These are phyloP conservation scores for Boletus subparvulus DNA, from an alignment of 768 basidiomycete species.

Conservation along the genomic window DNA sequence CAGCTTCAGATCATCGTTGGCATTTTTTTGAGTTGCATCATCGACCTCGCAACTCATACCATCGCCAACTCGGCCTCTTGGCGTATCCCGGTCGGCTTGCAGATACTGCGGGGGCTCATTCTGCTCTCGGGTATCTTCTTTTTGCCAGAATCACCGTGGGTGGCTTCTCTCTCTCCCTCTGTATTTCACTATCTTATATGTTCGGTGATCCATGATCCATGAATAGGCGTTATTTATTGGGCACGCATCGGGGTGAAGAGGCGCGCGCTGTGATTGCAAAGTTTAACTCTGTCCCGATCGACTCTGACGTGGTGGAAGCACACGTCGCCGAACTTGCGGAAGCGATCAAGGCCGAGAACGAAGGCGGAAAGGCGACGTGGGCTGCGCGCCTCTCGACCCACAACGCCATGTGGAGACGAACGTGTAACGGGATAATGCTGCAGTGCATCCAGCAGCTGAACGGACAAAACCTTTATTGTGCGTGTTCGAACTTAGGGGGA, in stretches of 20 bases:
- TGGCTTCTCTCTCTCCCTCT: background rate
- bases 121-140: constrained; percentile 15
- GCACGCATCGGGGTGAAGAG: background rate
- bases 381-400: constrained; percentile 16
- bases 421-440: constrained; percentile 16
- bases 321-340: constrained; percentile 15
- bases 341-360: constrained; percentile 16
- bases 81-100: constrained; percentile 15
- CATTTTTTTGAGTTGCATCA: constrained; percentile 66
- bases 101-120: constrained; percentile 12
- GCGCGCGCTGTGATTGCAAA: constrained; percentile 15
- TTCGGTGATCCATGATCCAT: background rate
- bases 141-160: constrained; percentile 17
- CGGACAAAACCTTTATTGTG: constrained; percentile 19
- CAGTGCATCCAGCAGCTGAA: constrained; percentile 18
- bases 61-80: constrained; percentile 15
- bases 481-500: background rate
- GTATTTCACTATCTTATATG: background rate
- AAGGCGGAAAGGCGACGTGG: constrained; percentile 17
- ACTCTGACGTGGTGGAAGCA: constrained; percentile 12
- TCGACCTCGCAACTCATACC: constrained; percentile 40
- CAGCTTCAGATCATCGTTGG: constrained; percentile 74
- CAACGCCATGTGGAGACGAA: constrained; percentile 19
- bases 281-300: constrained; percentile 12
- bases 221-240: constrained; percentile 12